A percentile compares a stretch with the other conserved stretches of the same genome.
phyloP scores from a whole-genome alignment of 2,329 filamentous ascomycete species.

The Neoarthrinium moseri region DNA sequence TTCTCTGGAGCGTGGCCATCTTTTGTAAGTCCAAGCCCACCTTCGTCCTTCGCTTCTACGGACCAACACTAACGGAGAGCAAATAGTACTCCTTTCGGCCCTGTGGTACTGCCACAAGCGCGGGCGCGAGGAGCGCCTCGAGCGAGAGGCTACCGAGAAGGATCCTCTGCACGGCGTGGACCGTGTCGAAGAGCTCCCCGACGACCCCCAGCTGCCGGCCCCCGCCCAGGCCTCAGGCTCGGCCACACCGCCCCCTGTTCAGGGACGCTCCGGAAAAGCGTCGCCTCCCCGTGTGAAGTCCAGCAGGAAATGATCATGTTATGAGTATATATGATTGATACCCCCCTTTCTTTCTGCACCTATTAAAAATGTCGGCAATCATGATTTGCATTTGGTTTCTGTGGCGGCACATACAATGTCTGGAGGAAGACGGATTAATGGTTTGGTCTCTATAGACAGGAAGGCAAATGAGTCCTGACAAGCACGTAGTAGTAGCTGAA shows the following conservation, averaged over 20 bases:
- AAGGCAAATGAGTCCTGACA: too few relatives aligned
- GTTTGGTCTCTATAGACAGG: too few relatives aligned
- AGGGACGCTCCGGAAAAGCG: too few relatives aligned
- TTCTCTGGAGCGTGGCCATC: constrained; percentile 84
- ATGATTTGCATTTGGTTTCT: too few relatives aligned
- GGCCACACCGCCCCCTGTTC: not conserved
- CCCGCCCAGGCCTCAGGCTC: constrained; percentile 2
- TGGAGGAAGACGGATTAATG: not conserved
- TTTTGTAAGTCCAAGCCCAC: constrained; percentile 64
- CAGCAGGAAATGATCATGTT: constrained; percentile 2
- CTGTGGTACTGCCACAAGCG: constrained; percentile 99
- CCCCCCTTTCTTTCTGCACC: constrained; percentile 1
- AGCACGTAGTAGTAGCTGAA: too few relatives aligned
- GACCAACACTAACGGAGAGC: not conserved
- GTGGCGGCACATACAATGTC: not conserved
- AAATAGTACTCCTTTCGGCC: constrained; percentile 79
- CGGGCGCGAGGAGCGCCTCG: constrained; percentile 79
- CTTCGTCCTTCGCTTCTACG: not conserved
- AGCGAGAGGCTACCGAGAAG: constrained; percentile 52
- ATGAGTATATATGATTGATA: constrained; percentile 7
- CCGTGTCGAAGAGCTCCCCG: constrained; percentile 49
- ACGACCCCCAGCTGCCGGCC: constrained; percentile 42
- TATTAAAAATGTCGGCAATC: not conserved
- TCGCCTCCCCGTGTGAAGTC: not conserved
- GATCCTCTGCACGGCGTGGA: constrained; percentile 33